Evolutionary conservation across 768 basidiomycete species (phyloP).

Genomic region (Crucibulum laeve): DNA sequence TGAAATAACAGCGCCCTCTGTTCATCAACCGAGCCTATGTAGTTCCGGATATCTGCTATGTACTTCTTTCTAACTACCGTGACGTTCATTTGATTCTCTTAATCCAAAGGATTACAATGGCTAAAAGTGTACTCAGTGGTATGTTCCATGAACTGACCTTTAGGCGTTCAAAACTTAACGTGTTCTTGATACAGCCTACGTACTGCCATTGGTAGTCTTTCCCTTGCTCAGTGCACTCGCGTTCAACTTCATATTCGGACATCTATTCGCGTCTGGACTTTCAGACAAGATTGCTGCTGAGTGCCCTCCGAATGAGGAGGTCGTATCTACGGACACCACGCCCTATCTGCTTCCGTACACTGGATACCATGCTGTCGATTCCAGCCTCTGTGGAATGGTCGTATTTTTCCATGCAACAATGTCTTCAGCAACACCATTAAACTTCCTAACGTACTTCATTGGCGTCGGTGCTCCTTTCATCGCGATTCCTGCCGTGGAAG

Average conservation of each 20-base stretch:
- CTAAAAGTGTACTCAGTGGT: no score
- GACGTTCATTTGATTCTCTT: background rate
- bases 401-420: conserved; percentile 43
- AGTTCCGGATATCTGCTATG: background rate
- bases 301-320: conserved; percentile 25
- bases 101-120: background rate
- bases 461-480: conserved; percentile 28
- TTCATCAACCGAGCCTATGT: background rate
- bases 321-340: conserved; percentile 6
- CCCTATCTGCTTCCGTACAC: conserved; percentile 38
- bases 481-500: conserved; percentile 40
- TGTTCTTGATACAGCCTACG: conserved; percentile 7
- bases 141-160: background rate
- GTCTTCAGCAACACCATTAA: conserved; percentile 17
- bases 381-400: conserved; percentile 37
- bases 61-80: background rate
- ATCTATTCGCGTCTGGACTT: conserved; percentile 24
- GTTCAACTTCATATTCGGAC: conserved; percentile 28
- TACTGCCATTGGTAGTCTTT: conserved; percentile 34
- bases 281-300: conserved; percentile 19
- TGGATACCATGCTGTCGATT: conserved; percentile 28
- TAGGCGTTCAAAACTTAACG: background rate
- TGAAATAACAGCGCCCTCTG: background rate
- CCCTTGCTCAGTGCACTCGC: conserved; percentile 30
- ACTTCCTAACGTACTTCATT: conserved; percentile 34